Conservation (phyloP, 192 early-diverging fungal species). For the Coemansia brasiliensis region DNA sequence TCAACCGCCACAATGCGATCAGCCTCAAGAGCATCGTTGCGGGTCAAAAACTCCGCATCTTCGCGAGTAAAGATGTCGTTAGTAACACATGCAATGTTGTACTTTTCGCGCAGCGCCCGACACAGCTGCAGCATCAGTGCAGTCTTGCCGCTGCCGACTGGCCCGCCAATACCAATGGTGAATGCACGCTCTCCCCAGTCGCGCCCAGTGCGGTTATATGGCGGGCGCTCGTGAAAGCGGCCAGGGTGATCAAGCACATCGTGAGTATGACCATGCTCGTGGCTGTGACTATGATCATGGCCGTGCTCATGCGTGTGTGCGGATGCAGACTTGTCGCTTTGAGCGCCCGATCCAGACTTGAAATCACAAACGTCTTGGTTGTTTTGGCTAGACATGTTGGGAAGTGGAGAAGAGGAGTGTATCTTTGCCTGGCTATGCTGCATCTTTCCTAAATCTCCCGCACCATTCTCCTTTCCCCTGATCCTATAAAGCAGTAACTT, state of each 20-base stretch:
- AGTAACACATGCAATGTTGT: conserved; percentile 88
- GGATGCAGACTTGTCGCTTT: background rate
- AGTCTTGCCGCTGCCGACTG: conserved; percentile 94
- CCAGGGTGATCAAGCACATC: conserved; percentile 89
- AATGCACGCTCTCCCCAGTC: conserved; percentile 92
- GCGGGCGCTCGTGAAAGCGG: conserved; percentile 69
- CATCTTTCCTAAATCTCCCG: too few relatives aligned
- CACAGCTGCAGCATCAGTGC: conserved; percentile 91
- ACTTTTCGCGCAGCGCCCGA: conserved; percentile 72
- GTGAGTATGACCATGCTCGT: conserved; percentile 89
- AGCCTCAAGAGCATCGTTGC: conserved; percentile 82
- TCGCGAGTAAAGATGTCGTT: conserved; percentile 98
- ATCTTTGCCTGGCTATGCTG: too few relatives aligned
- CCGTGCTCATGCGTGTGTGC: conserved; percentile 29
- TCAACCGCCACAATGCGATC: conserved; percentile 92
- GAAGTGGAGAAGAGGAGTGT: background rate
- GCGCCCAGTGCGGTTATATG: conserved; percentile 69
- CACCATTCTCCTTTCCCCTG: too few relatives aligned
- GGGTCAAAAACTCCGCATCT: conserved; percentile 92
- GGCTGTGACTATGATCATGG: conserved; percentile 53
- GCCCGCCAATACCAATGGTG: conserved; percentile 94
- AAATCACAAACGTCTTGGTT: conserved; percentile 35
- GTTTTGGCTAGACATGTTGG: background rate
- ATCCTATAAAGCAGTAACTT: too few relatives aligned
- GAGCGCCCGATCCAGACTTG: conserved; percentile 15